Base-by-base conservation (phyloP, 192 early-diverging fungal genomes). In the Phlyctochytrium arcticum region DNA sequence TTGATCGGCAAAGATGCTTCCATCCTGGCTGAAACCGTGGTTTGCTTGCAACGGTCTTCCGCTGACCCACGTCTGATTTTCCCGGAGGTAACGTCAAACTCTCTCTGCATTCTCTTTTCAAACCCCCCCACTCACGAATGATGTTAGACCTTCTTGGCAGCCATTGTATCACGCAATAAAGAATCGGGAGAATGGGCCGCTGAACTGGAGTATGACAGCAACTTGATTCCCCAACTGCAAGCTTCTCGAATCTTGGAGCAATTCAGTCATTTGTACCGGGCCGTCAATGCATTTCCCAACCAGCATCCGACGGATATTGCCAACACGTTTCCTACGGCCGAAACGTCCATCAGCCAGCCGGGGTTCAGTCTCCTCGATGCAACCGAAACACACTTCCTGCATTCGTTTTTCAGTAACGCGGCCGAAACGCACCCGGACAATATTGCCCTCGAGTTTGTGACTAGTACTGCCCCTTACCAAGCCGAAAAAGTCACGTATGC, bases 371-470 rank as follows among this genome's bases (percentile, higher is more conserved):
- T 17, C 30, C 23, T 53, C 3, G 29, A 29, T 21, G 29, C 50
- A 30, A 27, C 17, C 17, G 19, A 19, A 17, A 3, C 19, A 29
- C 50, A 15, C 15, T 30, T 57, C 19, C 10, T 62, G 32, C 23
- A 49, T 31, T 19, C n/a, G 15, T 29, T 19, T 29, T n/a, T 63
- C 29, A 48, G 32, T 21, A 53, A 10, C 15, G 15, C 19, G 48
- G 36, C 36, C 9, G 4, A 17, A n/a, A 0, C 32, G 32, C 31
- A 10, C 26, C 61, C 61, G 29, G 3, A 5, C 10, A 6, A 27
- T 12, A 53, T 54, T 29, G 61, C 61, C 19, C 10, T 67, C 21
- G 65, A 60, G n/a, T 60, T 49, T 21, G 24, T 36, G 23, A 23
- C 32, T 4, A 21, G 30, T 17, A 2, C 29, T 15, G 19, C 19